Conservation (phyloP, 139 green algal species). For the Coelastrella sp. region DNA sequence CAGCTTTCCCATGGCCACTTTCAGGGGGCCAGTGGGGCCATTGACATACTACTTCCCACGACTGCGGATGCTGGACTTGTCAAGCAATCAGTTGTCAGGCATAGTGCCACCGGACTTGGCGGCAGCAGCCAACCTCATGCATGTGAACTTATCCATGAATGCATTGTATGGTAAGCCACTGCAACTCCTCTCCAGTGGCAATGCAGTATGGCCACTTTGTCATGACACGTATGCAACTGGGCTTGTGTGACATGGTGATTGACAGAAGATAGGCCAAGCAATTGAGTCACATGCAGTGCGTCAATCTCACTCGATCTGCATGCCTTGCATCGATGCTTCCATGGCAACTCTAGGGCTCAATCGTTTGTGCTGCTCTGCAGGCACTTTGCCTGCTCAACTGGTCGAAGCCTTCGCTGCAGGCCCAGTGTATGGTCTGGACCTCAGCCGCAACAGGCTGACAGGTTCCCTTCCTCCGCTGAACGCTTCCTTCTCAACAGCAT, state of each 20-base stretch:
- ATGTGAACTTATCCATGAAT: constrained; percentile 17
- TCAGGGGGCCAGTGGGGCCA: constrained; percentile 9
- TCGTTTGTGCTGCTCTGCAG: too few relatives aligned
- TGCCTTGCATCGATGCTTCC: too few relatives aligned
- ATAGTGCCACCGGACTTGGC: constrained; percentile 8
- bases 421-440: background rate
- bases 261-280: too few relatives aligned
- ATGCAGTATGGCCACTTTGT: too few relatives aligned
- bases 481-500: background rate
- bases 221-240: too few relatives aligned
- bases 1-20: background rate
- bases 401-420: background rate
- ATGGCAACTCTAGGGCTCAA: too few relatives aligned
- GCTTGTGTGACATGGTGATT: too few relatives aligned
- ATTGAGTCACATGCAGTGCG: too few relatives aligned
- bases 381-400: background rate
- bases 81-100: constrained; percentile 38
- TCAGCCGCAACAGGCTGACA: background rate
- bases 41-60: constrained; percentile 2
- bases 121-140: background rate
- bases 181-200: too few relatives aligned
- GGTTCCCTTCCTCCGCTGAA: background rate
- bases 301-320: too few relatives aligned
- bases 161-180: background rate
- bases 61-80: constrained; percentile 37